These are phyloP conservation scores for Pseudomassariella vexata DNA, from an alignment of 2,329 filamentous ascomycete genomes.

Conservation along the genomic window DNA sequence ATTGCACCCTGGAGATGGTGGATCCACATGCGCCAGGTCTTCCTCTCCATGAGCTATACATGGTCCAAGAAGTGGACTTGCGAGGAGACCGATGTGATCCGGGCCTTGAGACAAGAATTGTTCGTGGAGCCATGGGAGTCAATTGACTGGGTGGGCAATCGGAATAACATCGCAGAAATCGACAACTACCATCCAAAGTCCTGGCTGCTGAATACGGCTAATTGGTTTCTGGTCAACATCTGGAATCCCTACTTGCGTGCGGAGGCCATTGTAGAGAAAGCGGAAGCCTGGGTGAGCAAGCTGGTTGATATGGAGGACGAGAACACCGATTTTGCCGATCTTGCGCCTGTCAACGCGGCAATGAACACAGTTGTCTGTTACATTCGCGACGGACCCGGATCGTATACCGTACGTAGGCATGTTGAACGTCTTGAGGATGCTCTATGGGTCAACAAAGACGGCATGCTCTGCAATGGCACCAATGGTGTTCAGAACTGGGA, in stretches of 20 bases:
- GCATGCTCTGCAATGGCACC: constrained; percentile 91
- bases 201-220: constrained; percentile 71
- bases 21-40: constrained; percentile 98
- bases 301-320: constrained; percentile 86
- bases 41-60: constrained; percentile 83
- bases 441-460: constrained; percentile 86
- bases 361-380: constrained; percentile 90
- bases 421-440: constrained; percentile 79
- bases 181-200: constrained; percentile 96
- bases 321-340: constrained; percentile 80
- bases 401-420: constrained; percentile 67
- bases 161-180: constrained; percentile 71
- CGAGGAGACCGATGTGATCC: constrained; percentile 68
- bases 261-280: constrained; percentile 58
- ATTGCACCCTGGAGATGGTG: constrained; percentile 93
- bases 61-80: constrained; percentile 79
- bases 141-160: constrained; percentile 71
- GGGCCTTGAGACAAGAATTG: constrained; percentile 70
- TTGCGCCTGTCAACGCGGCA: constrained; percentile 84
- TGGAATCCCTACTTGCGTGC: constrained; percentile 75
- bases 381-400: constrained; percentile 73
- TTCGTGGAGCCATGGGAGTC: constrained; percentile 72
- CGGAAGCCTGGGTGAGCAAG: constrained; percentile 76
- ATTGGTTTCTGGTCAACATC: constrained; percentile 72
- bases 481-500: constrained; percentile 99